Percentiles rank a stretch among this genome's conserved stretches.
Evolutionary conservation across 2,329 filamentous ascomycete species (phyloP).

Genomic region (Verticillium isaacii): DNA sequence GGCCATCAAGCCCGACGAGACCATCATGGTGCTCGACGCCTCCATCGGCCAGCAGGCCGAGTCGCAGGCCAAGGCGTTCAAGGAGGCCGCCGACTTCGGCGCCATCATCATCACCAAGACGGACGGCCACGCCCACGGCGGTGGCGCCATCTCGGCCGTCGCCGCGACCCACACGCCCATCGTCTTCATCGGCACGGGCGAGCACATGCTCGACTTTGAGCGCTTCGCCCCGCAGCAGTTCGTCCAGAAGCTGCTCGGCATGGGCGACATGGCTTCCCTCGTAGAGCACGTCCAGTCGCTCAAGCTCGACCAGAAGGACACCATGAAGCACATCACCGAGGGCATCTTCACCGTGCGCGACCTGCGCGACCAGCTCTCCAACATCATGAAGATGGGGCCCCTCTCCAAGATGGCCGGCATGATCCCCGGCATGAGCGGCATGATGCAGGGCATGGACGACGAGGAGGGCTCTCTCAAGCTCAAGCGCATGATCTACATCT

Average conservation of each 20-base stretch:
- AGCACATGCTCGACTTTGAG: slow-evolving; percentile 94
- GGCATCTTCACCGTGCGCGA: slow-evolving; percentile 95
- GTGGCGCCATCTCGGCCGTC: slow-evolving; percentile 95
- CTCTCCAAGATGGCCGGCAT: slow-evolving; percentile 97
- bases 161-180: slow-evolving; percentile 96
- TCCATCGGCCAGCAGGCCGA: slow-evolving; percentile 97
- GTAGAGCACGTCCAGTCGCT: slow-evolving; percentile 96
- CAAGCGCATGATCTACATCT: slow-evolving; percentile 98
- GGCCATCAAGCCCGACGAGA: slow-evolving; percentile 89
- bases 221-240: slow-evolving; percentile 90
- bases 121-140: slow-evolving; percentile 89
- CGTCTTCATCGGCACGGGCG: slow-evolving; percentile 95
- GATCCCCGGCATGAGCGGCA: slow-evolving; percentile 90
- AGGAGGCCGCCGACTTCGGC: slow-evolving; percentile 93
- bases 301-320: slow-evolving; percentile 96
- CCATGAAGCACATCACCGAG: slow-evolving; percentile 97
- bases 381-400: slow-evolving; percentile 99
- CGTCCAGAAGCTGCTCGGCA: slow-evolving; percentile 87
- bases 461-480: slow-evolving; percentile 92
- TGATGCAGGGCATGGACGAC: slow-evolving; percentile 96
- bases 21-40: slow-evolving; percentile 95
- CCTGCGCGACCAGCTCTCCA: slow-evolving; percentile 88
- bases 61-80: slow-evolving; percentile 92
- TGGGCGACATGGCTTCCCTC: slow-evolving; percentile 93
- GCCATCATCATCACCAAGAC: slow-evolving; percentile 99